phyloP scores from a whole-genome alignment of 75 land plant species.

The Ceratopteris richardii region DNA sequence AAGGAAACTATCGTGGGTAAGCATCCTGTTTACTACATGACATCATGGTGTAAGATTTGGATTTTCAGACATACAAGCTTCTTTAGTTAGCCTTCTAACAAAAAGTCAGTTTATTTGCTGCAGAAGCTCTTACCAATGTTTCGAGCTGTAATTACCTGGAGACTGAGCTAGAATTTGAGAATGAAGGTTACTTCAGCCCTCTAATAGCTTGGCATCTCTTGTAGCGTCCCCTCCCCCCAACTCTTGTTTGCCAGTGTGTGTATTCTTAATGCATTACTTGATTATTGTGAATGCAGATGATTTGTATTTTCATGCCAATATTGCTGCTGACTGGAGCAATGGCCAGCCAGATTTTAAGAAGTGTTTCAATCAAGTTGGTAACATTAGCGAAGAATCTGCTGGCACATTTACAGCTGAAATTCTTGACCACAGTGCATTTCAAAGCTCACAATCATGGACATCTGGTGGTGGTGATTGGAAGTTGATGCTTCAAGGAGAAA shows the following conservation, averaged over 20 bases:
- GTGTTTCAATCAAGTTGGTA: no score
- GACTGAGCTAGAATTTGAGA: conserved; percentile 13
- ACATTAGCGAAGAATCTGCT: no score
- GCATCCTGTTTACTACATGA: not conserved
- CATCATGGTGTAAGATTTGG: not conserved
- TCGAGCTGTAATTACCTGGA: conserved; percentile 8
- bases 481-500: conserved; percentile 43
- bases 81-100: not conserved
- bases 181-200: conserved; percentile 22
- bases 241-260: no score
- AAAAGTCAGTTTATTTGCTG: not conserved
- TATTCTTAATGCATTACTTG: no score
- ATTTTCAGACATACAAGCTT: not conserved
- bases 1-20: conserved; percentile 63
- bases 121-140: conserved; percentile 20
- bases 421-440: conserved; percentile 3
- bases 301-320: no score
- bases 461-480: conserved; percentile 94
- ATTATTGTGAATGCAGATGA: no score
- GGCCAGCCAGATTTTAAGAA: no score
- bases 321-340: no score
- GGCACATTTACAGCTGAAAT: no score
- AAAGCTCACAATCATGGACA: conserved; percentile 60
- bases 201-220: no score
- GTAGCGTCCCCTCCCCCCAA: no score